Base-by-base conservation (phyloP, 495 filamentous ascomycete genomes). In the Clavariopsis aquatica region DNA sequence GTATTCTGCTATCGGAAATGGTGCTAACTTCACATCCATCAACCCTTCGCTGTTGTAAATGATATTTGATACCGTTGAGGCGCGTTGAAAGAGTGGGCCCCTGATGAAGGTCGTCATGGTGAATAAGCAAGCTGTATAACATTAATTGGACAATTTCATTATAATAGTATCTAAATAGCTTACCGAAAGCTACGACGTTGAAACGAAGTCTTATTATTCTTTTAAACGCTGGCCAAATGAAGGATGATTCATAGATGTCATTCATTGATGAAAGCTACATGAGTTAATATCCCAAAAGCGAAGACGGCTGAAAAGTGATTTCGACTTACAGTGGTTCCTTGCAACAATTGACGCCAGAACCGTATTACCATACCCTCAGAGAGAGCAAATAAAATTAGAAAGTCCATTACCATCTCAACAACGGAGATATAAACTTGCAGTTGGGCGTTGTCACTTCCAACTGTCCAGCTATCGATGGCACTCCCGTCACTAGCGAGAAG, bases 11-110 rank as follows among this genome's bases (percentile, higher is more conserved):
- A 62, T 45, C 17, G 59, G 59, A 27, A 41, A 54, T 13, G 59
- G 59, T 6, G 59, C 59, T 10, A 62, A 43, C 20, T 62, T 41
- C 1, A 62, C 15, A 20, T 52, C 23, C 31, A 54, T 26, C 9
- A 31, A 41, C 5, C 49, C 59, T 36, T 36, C 2, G 27, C 26
- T 49, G 31, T 45, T 23, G 52, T 55, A 26, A 15, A 8, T 46
- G 13, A 12, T 27, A 7, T 62, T 34, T 10, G 36, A 28, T 8
- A 68, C 22, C 43, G 60, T 64, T 9, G 58, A 49, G 13, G 66
- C 47, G 15, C 66, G 60, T 52, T 69, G 66, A 20, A 69, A 69
- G 10, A 69, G 31, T 17, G 66, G 66, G 0, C 66, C 66, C 29
- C 66, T 45, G 10, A 55, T 22, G 19, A 45, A 31, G 15, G 66